Percentiles rank a stretch among this genome's conserved stretches.
Conservation (phyloP, 345 rosid species). For the Aurinia saxatilis region DNA sequence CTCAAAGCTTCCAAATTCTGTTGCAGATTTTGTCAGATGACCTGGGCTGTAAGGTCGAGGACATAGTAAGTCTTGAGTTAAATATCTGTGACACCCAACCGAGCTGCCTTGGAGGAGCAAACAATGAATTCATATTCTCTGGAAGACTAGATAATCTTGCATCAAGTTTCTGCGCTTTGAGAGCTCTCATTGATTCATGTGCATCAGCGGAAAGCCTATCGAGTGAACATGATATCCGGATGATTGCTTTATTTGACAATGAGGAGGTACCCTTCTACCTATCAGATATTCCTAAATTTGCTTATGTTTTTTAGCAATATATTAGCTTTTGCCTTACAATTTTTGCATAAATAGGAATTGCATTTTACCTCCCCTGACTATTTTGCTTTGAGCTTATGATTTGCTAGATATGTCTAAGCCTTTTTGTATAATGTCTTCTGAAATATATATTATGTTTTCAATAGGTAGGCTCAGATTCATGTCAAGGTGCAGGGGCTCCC, state of each 20-base stretch:
- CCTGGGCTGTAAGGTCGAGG: conserved; percentile 52
- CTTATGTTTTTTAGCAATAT: background rate
- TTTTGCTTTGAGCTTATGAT: background rate
- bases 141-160: conserved; percentile 97
- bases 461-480: conserved; percentile 90
- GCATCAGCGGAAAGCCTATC: conserved; percentile 43
- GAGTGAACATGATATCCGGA: conserved; percentile 57
- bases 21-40: conserved; percentile 72
- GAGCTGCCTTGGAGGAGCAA: conserved; percentile 95
- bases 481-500: too few relatives aligned
- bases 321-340: background rate
- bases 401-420: too few relatives aligned
- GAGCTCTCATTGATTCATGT: conserved; percentile 85
- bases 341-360: too few relatives aligned
- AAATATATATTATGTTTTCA: conserved; percentile 1
- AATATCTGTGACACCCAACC: conserved; percentile 95
- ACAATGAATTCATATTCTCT: conserved; percentile 81
- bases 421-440: background rate
- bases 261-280: conserved; percentile 63
- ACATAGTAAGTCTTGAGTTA: conserved; percentile 75
- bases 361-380: too few relatives aligned
- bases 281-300: background rate
- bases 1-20: background rate
- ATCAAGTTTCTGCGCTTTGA: conserved; percentile 79
- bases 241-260: conserved; percentile 94